Conservation (phyloP, 169 alveolate genomes). For the Perkinsus chesapeaki region DNA sequence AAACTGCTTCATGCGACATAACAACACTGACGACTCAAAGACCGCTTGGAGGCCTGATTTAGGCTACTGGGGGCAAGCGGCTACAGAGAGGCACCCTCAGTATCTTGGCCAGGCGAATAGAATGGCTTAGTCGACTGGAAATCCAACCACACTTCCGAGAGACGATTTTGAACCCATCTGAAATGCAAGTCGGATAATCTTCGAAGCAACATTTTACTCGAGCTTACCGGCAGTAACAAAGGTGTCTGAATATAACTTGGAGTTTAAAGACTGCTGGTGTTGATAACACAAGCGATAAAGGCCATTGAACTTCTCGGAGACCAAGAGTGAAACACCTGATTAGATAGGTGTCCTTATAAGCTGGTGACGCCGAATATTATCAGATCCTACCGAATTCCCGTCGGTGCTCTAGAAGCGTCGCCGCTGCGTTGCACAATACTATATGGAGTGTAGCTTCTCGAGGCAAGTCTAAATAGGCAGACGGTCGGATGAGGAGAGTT, state of each 20-base stretch:
- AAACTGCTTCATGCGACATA: neutral
- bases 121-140: neutral
- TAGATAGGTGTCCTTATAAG: neutral
- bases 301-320: neutral
- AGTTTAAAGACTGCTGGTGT: neutral
- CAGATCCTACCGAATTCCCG: neutral
- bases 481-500: neutral
- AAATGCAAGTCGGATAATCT: no score
- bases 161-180: neutral
- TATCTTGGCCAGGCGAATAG: neutral
- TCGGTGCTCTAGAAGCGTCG: neutral
- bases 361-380: no score
- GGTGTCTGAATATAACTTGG: neutral
- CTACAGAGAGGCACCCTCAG: no score
- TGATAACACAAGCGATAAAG: neutral
- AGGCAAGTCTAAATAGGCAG: neutral
- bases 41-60: neutral
- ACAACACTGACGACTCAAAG: neutral
- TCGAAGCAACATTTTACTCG: neutral
- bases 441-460: neutral
- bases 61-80: no score
- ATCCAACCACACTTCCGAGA: neutral
- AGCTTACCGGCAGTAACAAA: neutral
- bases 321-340: neutral
- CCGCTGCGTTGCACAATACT: neutral